phyloP scores from a whole-genome alignment of 2,329 filamentous ascomycete genomes.

The Colletotrichum acutatum region DNA sequence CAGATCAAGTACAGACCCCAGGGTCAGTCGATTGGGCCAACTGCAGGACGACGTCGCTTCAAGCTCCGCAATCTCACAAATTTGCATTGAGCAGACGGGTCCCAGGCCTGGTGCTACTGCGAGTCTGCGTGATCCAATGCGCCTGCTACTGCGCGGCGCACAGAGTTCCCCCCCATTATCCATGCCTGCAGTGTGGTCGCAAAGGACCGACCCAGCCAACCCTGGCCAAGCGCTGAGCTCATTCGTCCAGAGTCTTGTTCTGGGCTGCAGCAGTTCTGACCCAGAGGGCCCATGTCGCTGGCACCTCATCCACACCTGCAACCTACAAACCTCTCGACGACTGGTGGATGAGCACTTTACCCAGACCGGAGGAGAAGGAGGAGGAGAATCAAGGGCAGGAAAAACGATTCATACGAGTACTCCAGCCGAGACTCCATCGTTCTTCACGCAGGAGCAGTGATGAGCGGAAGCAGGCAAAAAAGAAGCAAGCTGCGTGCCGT shows the following conservation, averaged over 20 bases:
- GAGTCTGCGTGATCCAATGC: slow-evolving; percentile 11
- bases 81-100: slow-evolving; percentile 25
- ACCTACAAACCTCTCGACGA: neutral
- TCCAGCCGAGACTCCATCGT: neutral
- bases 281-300: slow-evolving; percentile 33
- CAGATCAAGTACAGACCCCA: slow-evolving; percentile 27
- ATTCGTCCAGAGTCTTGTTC: slow-evolving; percentile 24
- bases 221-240: slow-evolving; percentile 18
- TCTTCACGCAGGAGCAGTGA: neutral
- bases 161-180: neutral
- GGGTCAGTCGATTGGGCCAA: slow-evolving; percentile 15
- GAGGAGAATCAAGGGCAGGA: neutral
- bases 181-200: slow-evolving; percentile 14
- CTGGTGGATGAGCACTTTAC: slow-evolving; percentile 3
- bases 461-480: neutral
- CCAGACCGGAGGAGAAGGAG: neutral
- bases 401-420: neutral
- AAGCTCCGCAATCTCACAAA: slow-evolving; percentile 29
- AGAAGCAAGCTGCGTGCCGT: neutral
- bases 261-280: slow-evolving; percentile 34
- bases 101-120: neutral
- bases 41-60: slow-evolving; percentile 28
- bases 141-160: slow-evolving; percentile 7
- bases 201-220: slow-evolving; percentile 15
- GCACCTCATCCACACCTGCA: slow-evolving; percentile 27